phyloP scores from a whole-genome alignment of 495 filamentous ascomycete species.

The Aspergillus carlsbadensis region DNA sequence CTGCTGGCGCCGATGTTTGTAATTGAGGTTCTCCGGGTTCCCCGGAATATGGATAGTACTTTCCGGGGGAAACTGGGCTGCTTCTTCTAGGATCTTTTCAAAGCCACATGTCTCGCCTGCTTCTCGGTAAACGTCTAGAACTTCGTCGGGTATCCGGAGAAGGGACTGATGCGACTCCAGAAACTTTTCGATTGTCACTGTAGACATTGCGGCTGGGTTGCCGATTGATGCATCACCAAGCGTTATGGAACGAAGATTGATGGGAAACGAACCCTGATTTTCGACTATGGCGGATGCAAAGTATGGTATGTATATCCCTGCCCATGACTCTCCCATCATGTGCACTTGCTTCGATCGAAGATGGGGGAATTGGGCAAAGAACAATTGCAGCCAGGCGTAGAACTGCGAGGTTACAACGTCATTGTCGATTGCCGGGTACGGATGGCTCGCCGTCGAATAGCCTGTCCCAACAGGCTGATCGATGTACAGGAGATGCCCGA shows the following conservation, averaged over 20 bases:
- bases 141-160: constrained; percentile 16
- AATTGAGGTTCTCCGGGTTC: constrained; percentile 36
- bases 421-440: constrained; percentile 29
- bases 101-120: constrained; percentile 38
- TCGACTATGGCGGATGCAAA: constrained; percentile 35
- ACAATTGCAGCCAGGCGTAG: constrained; percentile 34
- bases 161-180: constrained; percentile 14
- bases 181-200: neutral
- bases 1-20: constrained; percentile 11
- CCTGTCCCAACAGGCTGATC: constrained; percentile 45
- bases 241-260: constrained; percentile 37
- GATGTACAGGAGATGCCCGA: constrained; percentile 42
- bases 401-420: constrained; percentile 35
- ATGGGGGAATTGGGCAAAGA: constrained; percentile 33
- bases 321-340: constrained; percentile 43
- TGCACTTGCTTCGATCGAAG: constrained; percentile 36
- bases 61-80: constrained; percentile 31
- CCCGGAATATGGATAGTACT: constrained; percentile 35
- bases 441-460: constrained; percentile 32
- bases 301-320: constrained; percentile 44
- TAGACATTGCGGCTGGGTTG: constrained; percentile 12
- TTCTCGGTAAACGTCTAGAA: constrained; percentile 27
- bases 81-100: constrained; percentile 27
- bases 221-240: constrained; percentile 19
- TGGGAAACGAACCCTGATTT: constrained; percentile 24